phyloP scores from a whole-genome alignment of 257 asterid genomes.

The Verbena officinalis region DNA sequence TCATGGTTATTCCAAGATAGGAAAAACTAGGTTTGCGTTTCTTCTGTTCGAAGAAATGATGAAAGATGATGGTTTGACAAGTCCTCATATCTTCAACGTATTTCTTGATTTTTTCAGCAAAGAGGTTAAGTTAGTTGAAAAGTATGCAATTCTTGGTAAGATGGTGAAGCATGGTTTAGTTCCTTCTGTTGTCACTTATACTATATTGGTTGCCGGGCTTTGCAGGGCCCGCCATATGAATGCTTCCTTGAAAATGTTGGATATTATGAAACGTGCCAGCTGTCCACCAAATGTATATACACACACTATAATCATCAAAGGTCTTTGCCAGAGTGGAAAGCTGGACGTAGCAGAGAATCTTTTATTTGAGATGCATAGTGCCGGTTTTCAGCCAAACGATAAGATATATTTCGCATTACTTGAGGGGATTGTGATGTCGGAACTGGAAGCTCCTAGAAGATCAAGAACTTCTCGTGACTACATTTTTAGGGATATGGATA shows the following conservation, averaged over 20 bases:
- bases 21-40: constrained; percentile 26
- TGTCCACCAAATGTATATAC: constrained; percentile 45
- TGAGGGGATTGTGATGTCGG: constrained; percentile 24
- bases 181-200: constrained; percentile 52
- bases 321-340: constrained; percentile 38
- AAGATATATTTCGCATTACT: constrained; percentile 33
- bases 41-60: constrained; percentile 33
- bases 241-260: constrained; percentile 27
- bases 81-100: constrained; percentile 40
- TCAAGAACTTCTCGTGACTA: background rate
- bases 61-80: constrained; percentile 21
- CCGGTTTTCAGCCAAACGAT: constrained; percentile 26
- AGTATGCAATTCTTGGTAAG: constrained; percentile 42
- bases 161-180: constrained; percentile 44
- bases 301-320: constrained; percentile 31
- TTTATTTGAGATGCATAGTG: constrained; percentile 31
- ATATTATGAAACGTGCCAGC: constrained; percentile 36
- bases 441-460: background rate
- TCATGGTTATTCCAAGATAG: constrained; percentile 38
- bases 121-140: constrained; percentile 35
- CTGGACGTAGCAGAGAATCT: constrained; percentile 36
- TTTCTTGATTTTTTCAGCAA: constrained; percentile 39
- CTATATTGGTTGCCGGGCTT: constrained; percentile 39
- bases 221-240: constrained; percentile 35
- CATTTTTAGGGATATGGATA: constrained; percentile 31